Conservation (phyloP, 345 rosid genomes). For the Lumnitzera littorea region DNA sequence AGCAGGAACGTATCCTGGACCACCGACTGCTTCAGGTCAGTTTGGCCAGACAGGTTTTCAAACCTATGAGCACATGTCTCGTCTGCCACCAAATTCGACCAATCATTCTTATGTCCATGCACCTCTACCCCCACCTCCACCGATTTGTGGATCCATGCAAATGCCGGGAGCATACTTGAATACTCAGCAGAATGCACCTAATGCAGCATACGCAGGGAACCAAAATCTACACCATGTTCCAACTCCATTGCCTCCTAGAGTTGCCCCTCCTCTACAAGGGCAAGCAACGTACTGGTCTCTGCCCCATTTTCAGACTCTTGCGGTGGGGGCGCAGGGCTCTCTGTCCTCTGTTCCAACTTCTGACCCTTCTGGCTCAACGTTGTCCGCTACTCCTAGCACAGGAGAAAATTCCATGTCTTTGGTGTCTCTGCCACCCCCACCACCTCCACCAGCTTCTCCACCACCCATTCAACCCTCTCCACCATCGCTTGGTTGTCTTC, state of each 20-base stretch:
- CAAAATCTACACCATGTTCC: constrained; percentile 18
- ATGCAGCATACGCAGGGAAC: constrained; percentile 19
- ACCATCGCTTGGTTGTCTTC: constrained; percentile 16
- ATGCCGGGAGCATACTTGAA: constrained; percentile 18
- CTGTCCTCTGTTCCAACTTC: constrained; percentile 22
- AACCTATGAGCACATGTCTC: constrained; percentile 27
- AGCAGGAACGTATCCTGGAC: constrained; percentile 15
- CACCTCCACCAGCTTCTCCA: constrained; percentile 14
- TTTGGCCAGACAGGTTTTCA: constrained; percentile 19
- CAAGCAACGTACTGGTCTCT: constrained; percentile 22
- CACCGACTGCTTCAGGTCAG: constrained; percentile 14
- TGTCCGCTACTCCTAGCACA: neutral
- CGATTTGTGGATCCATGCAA: constrained; percentile 16
- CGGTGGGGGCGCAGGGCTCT: constrained; percentile 21
- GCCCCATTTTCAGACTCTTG: constrained; percentile 17
- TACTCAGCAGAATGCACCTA: constrained; percentile 24
- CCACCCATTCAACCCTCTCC: constrained; percentile 19
- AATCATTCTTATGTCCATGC: constrained; percentile 24
- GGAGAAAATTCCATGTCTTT: constrained; percentile 14
- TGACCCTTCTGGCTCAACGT: constrained; percentile 17
- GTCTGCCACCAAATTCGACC: constrained; percentile 11
- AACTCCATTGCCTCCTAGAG: constrained; percentile 24
- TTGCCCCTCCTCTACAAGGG: constrained; percentile 29
- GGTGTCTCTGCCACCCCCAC: constrained; percentile 14
- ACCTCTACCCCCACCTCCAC: constrained; percentile 12